Percentiles rank a stretch among this genome's conserved stretches.
Conservation (phyloP, 305 asterid genomes). For the Fraxinus greggii region DNA sequence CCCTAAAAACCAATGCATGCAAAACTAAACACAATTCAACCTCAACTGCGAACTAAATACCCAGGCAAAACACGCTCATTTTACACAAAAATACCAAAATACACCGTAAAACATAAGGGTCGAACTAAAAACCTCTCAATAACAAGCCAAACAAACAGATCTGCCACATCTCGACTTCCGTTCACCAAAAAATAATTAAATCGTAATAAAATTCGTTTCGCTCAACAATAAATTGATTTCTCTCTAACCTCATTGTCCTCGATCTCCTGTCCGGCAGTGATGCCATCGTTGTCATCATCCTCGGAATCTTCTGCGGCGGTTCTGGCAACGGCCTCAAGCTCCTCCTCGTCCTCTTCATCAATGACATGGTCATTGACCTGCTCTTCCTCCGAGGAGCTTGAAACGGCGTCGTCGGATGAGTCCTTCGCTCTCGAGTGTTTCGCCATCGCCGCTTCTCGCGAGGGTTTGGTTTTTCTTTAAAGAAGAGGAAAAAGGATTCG, state of each 20-base stretch:
- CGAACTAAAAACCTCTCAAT: background rate
- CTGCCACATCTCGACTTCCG: slow-evolving; percentile 4
- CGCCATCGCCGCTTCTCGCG: slow-evolving; percentile 31
- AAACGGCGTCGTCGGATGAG: slow-evolving; percentile 36
- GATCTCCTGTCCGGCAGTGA: slow-evolving; percentile 19
- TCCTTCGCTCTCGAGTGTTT: slow-evolving; percentile 34
- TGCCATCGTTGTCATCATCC: slow-evolving; percentile 33
- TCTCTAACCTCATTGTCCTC: slow-evolving; percentile 36
- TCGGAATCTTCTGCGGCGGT: slow-evolving; percentile 39
- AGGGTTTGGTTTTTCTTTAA: slow-evolving; percentile 25
- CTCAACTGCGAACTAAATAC: background rate
- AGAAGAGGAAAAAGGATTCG: background rate
- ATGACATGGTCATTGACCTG: slow-evolving; percentile 23
- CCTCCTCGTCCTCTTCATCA: slow-evolving; percentile 52
- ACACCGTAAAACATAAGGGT: background rate
- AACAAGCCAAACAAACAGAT: slow-evolving; percentile 25
- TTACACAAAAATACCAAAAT: background rate
- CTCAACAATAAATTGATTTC: background rate
- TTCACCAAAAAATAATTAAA: background rate
- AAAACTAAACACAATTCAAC: background rate
- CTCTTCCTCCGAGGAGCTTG: slow-evolving; percentile 27
- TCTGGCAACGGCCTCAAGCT: slow-evolving; percentile 49
- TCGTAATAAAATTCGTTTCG: background rate
- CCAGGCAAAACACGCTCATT: background rate
- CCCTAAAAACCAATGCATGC: slow-evolving; percentile 13